Evolutionary conservation across 257 asterid species (phyloP).

Genomic region (Eustoma russellianum): DNA sequence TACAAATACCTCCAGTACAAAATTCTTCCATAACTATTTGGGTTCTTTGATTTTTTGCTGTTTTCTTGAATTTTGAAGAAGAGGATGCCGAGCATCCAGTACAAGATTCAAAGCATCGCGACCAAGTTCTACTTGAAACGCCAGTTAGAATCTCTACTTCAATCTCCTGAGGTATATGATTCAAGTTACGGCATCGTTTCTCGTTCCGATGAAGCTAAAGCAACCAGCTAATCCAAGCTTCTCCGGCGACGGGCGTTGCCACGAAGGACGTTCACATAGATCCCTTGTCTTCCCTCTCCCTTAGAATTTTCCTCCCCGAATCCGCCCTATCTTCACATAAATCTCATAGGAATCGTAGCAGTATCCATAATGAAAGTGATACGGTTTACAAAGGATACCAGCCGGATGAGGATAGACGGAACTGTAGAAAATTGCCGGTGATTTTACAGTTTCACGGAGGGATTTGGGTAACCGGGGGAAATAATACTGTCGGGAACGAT

Average conservation of each 20-base stretch:
- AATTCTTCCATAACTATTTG: too few relatives aligned
- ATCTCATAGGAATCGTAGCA: conserved; percentile 24
- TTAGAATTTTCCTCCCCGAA: conserved; percentile 73
- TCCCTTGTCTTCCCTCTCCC: conserved; percentile 44
- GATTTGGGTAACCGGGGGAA: conserved; percentile 73
- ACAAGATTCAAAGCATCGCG: conserved; percentile 49
- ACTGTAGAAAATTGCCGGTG: conserved; percentile 60
- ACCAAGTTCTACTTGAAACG: conserved; percentile 68
- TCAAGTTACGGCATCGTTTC: conserved; percentile 40
- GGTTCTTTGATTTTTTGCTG: too few relatives aligned
- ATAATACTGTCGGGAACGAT: conserved; percentile 60
- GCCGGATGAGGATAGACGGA: conserved; percentile 38
- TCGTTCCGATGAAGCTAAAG: conserved; percentile 45
- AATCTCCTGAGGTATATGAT: conserved; percentile 13
- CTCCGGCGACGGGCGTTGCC: conserved; percentile 67
- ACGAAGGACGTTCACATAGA: conserved; percentile 82
- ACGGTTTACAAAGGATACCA: conserved; percentile 60
- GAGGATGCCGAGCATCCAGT: conserved; percentile 62
- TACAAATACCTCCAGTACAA: too few relatives aligned
- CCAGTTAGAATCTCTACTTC: conserved; percentile 38
- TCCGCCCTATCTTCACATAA: conserved; percentile 32
- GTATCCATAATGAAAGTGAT: not conserved
- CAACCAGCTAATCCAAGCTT: conserved; percentile 59
- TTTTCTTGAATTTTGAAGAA: not conserved
- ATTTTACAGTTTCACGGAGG: conserved; percentile 89